A percentile compares a stretch with the other conserved stretches of the same genome.
phyloP scores from a whole-genome alignment of 306 rosid genomes.

The Oxytropis ochrocephala region DNA sequence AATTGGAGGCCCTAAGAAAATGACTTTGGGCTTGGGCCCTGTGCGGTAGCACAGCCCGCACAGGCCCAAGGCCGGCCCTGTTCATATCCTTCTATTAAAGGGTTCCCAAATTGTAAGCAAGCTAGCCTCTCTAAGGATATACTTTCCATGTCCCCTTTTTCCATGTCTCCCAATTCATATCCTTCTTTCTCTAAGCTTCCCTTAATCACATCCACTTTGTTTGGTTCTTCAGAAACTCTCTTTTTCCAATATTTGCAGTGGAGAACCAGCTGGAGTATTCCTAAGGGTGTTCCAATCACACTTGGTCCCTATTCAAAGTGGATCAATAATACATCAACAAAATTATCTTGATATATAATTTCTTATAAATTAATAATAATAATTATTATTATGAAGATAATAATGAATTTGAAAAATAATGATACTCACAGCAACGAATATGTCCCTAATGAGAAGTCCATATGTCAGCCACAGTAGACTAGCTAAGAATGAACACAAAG shows the following conservation, averaged over 20 bases:
- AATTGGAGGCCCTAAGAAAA: too few relatives aligned
- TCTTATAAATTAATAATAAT: too few relatives aligned
- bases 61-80: too few relatives aligned
- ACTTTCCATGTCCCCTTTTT: slow-evolving; percentile 23
- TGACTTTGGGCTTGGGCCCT: too few relatives aligned
- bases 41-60: too few relatives aligned
- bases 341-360: background rate
- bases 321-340: background rate
- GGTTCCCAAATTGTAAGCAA: too few relatives aligned
- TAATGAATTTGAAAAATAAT: too few relatives aligned
- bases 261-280: slow-evolving; percentile 63
- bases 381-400: background rate
- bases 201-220: slow-evolving; percentile 29
- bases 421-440: slow-evolving; percentile 61
- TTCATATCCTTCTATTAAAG: too few relatives aligned
- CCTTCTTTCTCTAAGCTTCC: background rate
- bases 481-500: slow-evolving; percentile 57
- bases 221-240: slow-evolving; percentile 30
- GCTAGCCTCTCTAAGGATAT: too few relatives aligned
- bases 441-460: slow-evolving; percentile 56
- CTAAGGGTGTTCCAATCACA: slow-evolving; percentile 62
- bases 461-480: slow-evolving; percentile 65
- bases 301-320: slow-evolving; percentile 58
- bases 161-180: background rate
- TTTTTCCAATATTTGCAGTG: slow-evolving; percentile 66